phyloP scores from a whole-genome alignment of 768 basidiomycete genomes.

The Termitomyces sp. region DNA sequence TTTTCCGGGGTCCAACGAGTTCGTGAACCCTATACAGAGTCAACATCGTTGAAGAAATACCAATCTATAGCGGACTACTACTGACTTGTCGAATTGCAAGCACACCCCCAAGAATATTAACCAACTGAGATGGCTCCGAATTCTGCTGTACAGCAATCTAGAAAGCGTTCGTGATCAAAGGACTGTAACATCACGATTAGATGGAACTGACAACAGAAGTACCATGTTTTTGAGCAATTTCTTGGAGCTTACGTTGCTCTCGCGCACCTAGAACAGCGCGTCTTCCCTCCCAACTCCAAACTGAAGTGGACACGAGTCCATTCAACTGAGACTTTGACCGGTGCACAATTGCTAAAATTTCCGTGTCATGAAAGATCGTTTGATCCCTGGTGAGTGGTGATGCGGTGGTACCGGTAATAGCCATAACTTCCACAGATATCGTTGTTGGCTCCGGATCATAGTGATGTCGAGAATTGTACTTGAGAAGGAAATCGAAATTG shows the following conservation, averaged over 20 bases:
- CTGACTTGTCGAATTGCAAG: conserved; percentile 74
- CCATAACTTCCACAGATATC: conserved; percentile 74
- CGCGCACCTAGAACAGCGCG: conserved; percentile 47
- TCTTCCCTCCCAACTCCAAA: conserved; percentile 79
- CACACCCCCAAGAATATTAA: conserved; percentile 62
- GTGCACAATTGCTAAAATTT: conserved; percentile 66
- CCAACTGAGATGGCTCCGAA: conserved; percentile 61
- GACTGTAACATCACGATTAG: not conserved
- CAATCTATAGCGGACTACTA: not conserved
- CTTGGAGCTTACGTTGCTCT: conserved; percentile 65
- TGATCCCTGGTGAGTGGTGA: conserved; percentile 41
- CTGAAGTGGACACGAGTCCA: conserved; percentile 62
- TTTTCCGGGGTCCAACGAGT: conserved; percentile 78
- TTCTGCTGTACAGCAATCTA: conserved; percentile 53
- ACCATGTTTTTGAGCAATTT: conserved; percentile 72
- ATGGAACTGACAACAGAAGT: conserved; percentile 52
- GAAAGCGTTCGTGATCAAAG: not conserved
- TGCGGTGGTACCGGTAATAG: conserved; percentile 50
- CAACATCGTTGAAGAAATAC: not conserved
- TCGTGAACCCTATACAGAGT: conserved; percentile 52
- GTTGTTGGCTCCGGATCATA: conserved; percentile 38
- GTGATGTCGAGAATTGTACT: conserved; percentile 17
- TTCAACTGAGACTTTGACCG: conserved; percentile 62
- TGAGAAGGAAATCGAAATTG: conserved; percentile 46
- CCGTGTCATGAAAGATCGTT: conserved; percentile 70